Evolutionary conservation across 108 stramenopile genomes (phyloP).

Genomic region (Cyclotella baltica): DNA sequence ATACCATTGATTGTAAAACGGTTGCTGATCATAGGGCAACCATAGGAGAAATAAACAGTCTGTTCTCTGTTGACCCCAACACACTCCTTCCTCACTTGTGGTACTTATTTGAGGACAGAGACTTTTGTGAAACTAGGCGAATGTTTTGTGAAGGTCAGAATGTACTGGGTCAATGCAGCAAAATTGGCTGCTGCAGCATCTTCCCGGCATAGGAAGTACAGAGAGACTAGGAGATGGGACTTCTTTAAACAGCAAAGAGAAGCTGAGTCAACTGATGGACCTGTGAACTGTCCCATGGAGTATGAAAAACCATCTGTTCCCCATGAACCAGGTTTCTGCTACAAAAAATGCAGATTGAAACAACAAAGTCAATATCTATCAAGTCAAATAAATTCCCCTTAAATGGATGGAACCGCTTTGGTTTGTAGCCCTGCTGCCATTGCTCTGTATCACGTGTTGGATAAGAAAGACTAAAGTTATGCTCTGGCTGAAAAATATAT

Average conservation of each 20-base stretch:
- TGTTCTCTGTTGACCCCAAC: background rate
- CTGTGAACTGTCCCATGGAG: background rate
- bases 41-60: background rate
- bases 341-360: background rate
- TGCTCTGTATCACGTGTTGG: background rate
- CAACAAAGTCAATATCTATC: background rate
- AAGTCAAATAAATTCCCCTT: background rate
- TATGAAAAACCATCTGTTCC: background rate
- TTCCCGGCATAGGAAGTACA: background rate
- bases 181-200: background rate
- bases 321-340: background rate
- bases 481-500: background rate
- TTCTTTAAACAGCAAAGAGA: background rate
- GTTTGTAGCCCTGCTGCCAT: background rate
- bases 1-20: background rate
- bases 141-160: background rate
- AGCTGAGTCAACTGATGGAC: background rate
- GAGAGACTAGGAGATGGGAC: background rate
- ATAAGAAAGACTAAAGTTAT: constrained; percentile 8
- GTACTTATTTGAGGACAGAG: background rate
- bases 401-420: background rate
- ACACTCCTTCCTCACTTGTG: background rate
- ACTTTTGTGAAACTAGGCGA: background rate
- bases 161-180: background rate
- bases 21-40: background rate